Percentiles rank a stretch among this genome's conserved stretches.
phyloP scores from a whole-genome alignment of 306 rosid genomes.

The Mucuna pruriens region DNA sequence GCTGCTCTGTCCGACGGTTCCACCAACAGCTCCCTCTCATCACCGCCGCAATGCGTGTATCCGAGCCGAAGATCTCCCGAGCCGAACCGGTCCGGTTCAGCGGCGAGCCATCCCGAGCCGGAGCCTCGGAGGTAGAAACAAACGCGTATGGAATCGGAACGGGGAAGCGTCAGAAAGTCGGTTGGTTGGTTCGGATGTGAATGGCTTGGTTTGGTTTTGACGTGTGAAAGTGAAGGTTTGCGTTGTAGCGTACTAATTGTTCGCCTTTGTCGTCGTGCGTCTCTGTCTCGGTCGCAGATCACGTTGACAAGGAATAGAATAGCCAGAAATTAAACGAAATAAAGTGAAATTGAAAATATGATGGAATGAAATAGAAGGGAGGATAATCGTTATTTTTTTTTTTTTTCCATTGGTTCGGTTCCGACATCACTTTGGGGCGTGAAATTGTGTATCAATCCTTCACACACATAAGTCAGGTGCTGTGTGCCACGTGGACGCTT shows the following conservation, averaged over 20 bases:
- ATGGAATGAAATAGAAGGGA: background rate
- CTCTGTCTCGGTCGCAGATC: constrained; percentile 12
- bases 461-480: background rate
- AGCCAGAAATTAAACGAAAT: background rate
- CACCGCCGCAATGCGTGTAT: constrained; percentile 26
- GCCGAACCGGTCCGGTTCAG: constrained; percentile 41
- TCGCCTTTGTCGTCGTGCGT: background rate
- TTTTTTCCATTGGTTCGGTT: background rate
- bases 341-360: background rate
- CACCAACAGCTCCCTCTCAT: constrained; percentile 74
- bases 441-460: background rate
- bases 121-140: background rate
- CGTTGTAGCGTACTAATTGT: background rate
- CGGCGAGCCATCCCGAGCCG: constrained; percentile 20
- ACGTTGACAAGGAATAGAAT: background rate
- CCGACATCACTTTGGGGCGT: background rate
- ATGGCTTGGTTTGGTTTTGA: background rate
- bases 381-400: background rate
- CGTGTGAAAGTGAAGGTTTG: constrained; percentile 1
- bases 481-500: constrained; percentile 22
- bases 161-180: background rate
- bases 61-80: constrained; percentile 15
- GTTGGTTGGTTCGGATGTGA: too few relatives aligned
- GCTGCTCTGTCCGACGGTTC: constrained; percentile 74
- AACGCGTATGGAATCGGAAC: too few relatives aligned